Evolutionary conservation across 768 basidiomycete species (phyloP), one percentile per base, ranked within the genome.

Genomic region (Mycena haematopus): DNA sequence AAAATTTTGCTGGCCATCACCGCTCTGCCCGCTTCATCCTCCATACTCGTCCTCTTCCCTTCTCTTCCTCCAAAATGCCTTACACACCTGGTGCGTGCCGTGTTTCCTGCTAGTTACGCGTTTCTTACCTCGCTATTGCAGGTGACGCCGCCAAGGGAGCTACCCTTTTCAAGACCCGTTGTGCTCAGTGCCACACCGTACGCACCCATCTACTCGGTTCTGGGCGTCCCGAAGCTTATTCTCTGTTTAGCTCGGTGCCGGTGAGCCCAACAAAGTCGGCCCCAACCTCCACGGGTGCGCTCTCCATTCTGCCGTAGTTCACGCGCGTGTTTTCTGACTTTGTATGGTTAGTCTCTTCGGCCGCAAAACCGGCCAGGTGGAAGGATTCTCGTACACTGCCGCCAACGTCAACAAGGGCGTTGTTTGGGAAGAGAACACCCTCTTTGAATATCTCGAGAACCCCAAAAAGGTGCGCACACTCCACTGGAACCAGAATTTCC

Each of bases 371-470:
- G 96, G 96, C 61, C 87, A 91, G 71, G 93, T 82, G 29, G 88
- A 91, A 22, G 90, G 89, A 60, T 99, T 82, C 86, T 88, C 90
- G 3, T 98, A 96, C 83, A 95, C 96, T 56, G 87, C 93, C 52
- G 96, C 96, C 72, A 98, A 98, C 81, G 82, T 97, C 63, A 95
- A 91, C 85, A 98, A 98, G 85, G 95, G 89, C 63, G 84, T 99
- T 65, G 78, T 76, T 47, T 99, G 96, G 96, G 80, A 83, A 25
- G 89, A 93, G 78, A 46, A 87, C n/a, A 96, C 95, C 27, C 84
- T 98, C 46, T 97, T 96, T 75, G 96, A 96, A 63, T 95, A 95
- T 78, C 87, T 95, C 61, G 92, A 95, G 80, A 95, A 97, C 85
- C 96, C 96, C 66, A 98, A 98, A 85, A 96, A 96, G 86, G 63